Conservation (phyloP, 805 yeast genomes). For the Barnettozyma vustinii region DNA sequence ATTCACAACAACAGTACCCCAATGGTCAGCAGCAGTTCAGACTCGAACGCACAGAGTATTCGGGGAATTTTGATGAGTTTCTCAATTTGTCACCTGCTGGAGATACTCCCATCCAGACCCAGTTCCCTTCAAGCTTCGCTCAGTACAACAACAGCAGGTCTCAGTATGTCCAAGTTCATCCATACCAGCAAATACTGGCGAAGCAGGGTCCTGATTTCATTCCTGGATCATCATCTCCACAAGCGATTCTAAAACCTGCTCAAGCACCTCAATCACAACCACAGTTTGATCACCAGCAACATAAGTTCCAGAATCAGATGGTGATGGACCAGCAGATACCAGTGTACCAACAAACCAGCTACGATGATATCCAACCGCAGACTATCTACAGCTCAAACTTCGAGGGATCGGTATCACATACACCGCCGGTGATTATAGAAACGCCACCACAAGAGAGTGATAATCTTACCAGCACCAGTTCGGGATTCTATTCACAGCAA, state of each 20-base stretch:
- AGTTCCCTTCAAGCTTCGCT: conserved; percentile 2
- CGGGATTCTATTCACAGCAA: neutral
- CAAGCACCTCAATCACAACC: neutral
- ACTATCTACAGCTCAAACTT: neutral
- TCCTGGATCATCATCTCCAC: neutral
- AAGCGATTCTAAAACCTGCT: neutral
- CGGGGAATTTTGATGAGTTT: conserved; percentile 15
- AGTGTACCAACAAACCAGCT: neutral
- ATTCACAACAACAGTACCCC: neutral
- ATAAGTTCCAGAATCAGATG: neutral
- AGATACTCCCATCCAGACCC: conserved; percentile 11
- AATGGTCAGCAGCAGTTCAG: neutral
- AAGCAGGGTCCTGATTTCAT: neutral
- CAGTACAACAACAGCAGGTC: neutral
- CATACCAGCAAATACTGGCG: neutral
- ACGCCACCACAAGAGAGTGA: conserved; percentile 7
- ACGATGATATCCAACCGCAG: neutral
- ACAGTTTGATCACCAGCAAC: neutral
- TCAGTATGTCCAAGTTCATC: neutral
- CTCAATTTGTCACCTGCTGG: conserved; percentile 17
- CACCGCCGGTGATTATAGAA: conserved; percentile 8
- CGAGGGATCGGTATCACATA: neutral
- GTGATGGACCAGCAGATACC: neutral
- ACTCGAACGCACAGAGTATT: neutral
- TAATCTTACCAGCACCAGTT: neutral